phyloP scores from a whole-genome alignment of 2,329 filamentous ascomycete genomes.

The Colletotrichum sp. region DNA sequence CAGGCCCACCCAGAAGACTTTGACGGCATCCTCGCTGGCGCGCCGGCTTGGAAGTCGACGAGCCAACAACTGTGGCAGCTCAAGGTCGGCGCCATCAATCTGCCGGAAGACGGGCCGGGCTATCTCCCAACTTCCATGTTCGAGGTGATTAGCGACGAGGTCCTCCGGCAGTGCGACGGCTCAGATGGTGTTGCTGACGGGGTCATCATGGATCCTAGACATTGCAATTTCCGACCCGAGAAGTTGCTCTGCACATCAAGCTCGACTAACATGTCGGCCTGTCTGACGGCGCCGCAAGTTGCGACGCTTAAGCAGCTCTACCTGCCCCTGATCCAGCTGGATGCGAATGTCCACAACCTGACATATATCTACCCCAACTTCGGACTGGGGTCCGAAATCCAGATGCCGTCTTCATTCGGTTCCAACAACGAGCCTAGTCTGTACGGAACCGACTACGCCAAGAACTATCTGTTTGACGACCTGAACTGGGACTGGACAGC shows the following conservation, averaged over 20 bases:
- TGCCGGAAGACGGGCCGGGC: constrained; percentile 44
- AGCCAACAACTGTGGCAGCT: constrained; percentile 39
- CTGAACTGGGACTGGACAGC: constrained; percentile 37
- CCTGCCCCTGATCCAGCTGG: constrained; percentile 26
- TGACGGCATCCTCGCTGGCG: constrained; percentile 59
- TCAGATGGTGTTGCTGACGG: constrained; percentile 51
- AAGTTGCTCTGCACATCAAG: constrained; percentile 39
- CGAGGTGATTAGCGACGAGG: constrained; percentile 33
- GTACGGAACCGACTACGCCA: constrained; percentile 35
- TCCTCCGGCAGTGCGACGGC: constrained; percentile 50
- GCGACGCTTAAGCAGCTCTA: constrained; percentile 35
- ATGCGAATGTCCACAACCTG: constrained; percentile 27
- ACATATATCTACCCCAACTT: constrained; percentile 44
- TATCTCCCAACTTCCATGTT: constrained; percentile 26
- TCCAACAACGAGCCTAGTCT: constrained; percentile 21
- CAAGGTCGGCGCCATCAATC: constrained; percentile 46
- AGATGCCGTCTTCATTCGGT: constrained; percentile 29
- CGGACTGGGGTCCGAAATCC: constrained; percentile 49
- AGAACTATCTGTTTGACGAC: constrained; percentile 46
- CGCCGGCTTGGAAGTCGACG: constrained; percentile 43
- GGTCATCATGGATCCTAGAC: constrained; percentile 48
- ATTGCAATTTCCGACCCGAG: constrained; percentile 43
- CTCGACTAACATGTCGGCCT: constrained; percentile 28
- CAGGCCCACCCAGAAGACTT: constrained; percentile 49
- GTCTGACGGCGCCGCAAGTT: constrained; percentile 50